Percentiles rank a stretch among this genome's conserved stretches.
Evolutionary conservation across 73 alveolate species (phyloP).

Genomic region (Paramecium primaurelia): DNA sequence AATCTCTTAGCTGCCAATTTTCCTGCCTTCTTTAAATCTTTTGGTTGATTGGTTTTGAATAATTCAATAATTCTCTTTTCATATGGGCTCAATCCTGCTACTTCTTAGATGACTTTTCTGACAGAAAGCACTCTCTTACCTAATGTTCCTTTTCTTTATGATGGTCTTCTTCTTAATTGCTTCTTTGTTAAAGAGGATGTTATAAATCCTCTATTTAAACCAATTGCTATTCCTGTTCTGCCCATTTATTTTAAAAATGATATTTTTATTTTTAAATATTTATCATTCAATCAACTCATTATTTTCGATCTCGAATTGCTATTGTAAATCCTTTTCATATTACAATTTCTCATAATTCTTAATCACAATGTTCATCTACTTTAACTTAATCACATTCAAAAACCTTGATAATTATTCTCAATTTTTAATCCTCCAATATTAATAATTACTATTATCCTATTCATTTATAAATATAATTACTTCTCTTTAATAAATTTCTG

Average conservation of each 20-base stretch:
- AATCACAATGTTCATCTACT: background rate
- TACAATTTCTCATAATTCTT: background rate
- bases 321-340: background rate
- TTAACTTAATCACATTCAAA: background rate
- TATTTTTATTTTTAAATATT: constrained; percentile 23
- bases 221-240: constrained; percentile 45
- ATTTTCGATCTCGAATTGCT: background rate
- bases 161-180: constrained; percentile 49
- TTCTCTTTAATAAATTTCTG: background rate
- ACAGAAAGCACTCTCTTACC: constrained; percentile 40
- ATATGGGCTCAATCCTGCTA: constrained; percentile 94
- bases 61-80: constrained; percentile 93
- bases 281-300: constrained; percentile 13
- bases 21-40: constrained; percentile 90
- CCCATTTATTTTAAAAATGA: constrained; percentile 41
- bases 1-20: constrained; percentile 89
- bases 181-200: constrained; percentile 17
- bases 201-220: constrained; percentile 44
- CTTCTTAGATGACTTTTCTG: constrained; percentile 86
- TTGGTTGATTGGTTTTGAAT: constrained; percentile 81
- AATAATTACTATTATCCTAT: background rate
- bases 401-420: background rate
- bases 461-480: background rate
- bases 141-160: constrained; percentile 32
- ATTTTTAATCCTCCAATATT: background rate